Evolutionary conservation across 1,284 basidiomycete species (phyloP), one percentile per base, ranked within the genome.

Genomic region (Rhodotorula sp.): DNA sequence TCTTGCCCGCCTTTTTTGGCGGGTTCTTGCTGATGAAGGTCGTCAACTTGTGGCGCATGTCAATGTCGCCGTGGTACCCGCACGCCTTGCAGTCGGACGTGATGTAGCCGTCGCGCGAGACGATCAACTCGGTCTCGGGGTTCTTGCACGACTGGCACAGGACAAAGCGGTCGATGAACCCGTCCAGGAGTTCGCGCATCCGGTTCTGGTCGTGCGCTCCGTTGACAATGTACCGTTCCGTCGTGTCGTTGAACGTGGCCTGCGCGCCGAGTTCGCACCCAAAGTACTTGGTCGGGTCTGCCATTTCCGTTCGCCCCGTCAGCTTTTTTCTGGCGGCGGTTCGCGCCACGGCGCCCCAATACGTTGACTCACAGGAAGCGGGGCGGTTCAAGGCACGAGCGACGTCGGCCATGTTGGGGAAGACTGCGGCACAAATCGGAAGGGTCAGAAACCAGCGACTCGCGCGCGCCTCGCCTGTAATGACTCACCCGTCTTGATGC

Each of bases 21-120:
- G 97, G 97, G 82, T 99, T 99, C 85, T 97, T 98, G 80, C 97
- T 80, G 81, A 99, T 98, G 84, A 92, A 99, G 4, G 95, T 95
- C 59, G 90, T 90, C 71, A 99, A 87, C 84, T 95, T 97, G 86
- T 99, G 95, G 60, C 93, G 86, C 93, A 97, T 98, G 82, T 99
- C 94, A 75, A 99, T 87, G 63, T 85, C 87, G 52, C 91, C 95
- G 77, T 92, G 88, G 80, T 94, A 89, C 64, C 95, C 95, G 79
- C 95, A 99, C 6, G 95, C 97, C 84, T 99, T 99, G 87, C 95
- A 99, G 83, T 99, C 94, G 73, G 95, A 88, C 77, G 91, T 88
- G 81, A 99, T 95, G 77, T 90, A 87, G 79, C 97, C 95, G 69
- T 85, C 86, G 82, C 92, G 93, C 79, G 91, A 88, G 80, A 98